Conservation (phyloP, 106 monocot genomes). For the Dioscorea dumetorum region DNA sequence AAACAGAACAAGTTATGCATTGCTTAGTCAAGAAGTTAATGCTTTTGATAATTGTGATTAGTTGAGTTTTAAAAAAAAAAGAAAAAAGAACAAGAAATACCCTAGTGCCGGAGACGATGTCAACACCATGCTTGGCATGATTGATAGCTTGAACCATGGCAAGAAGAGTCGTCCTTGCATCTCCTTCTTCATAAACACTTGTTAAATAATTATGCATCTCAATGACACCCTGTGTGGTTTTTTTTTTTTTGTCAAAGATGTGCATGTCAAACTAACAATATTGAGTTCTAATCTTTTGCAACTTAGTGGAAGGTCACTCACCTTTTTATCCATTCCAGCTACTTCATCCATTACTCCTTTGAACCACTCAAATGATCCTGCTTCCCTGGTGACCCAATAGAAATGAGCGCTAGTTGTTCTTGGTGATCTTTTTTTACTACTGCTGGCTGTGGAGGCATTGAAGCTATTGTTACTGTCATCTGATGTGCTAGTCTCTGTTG, state of each 20-base stretch:
- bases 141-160: slow-evolving; percentile 94
- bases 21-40: background rate
- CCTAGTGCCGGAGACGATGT: slow-evolving; percentile 84
- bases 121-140: slow-evolving; percentile 79
- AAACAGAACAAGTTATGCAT: slow-evolving; percentile 13
- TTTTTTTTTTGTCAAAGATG: background rate
- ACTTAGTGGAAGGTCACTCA: background rate
- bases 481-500: slow-evolving; percentile 53
- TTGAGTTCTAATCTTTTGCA: too few relatives aligned
- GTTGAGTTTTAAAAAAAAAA: too few relatives aligned
- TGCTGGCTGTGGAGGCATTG: slow-evolving; percentile 22
- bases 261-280: too few relatives aligned
- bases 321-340: slow-evolving; percentile 86
- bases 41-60: slow-evolving; percentile 53
- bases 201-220: slow-evolving; percentile 93
- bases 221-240: slow-evolving; percentile 72
- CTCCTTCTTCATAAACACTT: slow-evolving; percentile 88
- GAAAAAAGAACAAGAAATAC: slow-evolving; percentile 25
- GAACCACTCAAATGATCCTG: slow-evolving; percentile 90
- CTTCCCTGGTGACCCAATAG: slow-evolving; percentile 86
- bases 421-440: slow-evolving; percentile 44
- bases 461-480: slow-evolving; percentile 51
- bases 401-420: slow-evolving; percentile 72
- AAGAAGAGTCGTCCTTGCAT: slow-evolving; percentile 81
- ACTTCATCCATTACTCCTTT: slow-evolving; percentile 94